Evolutionary conservation across 371 early-diverging fungal species (phyloP).

Genomic region (Mortierella sp.): DNA sequence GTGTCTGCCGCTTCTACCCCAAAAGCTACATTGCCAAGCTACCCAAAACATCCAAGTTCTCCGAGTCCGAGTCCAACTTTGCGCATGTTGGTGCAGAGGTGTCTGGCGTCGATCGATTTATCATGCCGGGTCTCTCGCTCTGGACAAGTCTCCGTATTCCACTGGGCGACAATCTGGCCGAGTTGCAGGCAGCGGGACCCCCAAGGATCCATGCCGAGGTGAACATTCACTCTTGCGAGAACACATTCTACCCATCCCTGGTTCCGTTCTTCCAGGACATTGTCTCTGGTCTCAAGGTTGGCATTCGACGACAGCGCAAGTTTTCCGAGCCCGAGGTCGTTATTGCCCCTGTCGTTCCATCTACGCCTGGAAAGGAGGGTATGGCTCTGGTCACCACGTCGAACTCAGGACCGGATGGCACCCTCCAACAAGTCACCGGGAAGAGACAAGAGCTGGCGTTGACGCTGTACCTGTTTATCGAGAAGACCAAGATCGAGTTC

Average conservation of each 20-base stretch:
- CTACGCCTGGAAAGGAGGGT: constrained; percentile 57
- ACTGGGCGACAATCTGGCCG: constrained; percentile 63
- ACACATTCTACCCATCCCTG: constrained; percentile 82
- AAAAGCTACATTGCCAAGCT: constrained; percentile 57
- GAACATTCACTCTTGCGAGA: constrained; percentile 81
- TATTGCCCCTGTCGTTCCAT: background rate
- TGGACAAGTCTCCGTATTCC: constrained; percentile 74
- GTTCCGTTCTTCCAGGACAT: constrained; percentile 81
- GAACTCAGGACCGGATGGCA: constrained; percentile 36
- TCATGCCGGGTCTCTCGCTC: constrained; percentile 78
- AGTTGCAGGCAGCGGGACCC: constrained; percentile 57
- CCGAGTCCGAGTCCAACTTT: constrained; percentile 52
- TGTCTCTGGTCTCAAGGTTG: constrained; percentile 72
- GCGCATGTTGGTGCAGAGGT: constrained; percentile 53
- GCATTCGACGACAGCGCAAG: constrained; percentile 63
- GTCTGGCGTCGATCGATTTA: constrained; percentile 69
- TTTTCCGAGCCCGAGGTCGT: constrained; percentile 29
- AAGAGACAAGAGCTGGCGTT: constrained; percentile 42
- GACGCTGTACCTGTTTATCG: constrained; percentile 66
- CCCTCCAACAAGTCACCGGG: constrained; percentile 45
- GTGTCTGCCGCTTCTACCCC: constrained; percentile 69
- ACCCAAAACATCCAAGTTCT: constrained; percentile 44
- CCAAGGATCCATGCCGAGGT: constrained; percentile 76
- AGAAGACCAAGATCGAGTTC: constrained; percentile 78
- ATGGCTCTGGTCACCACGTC: constrained; percentile 49